Evolutionary conservation across 1,139 yeast species (phyloP), one percentile per base, ranked within the genome.

Genomic region (Diutina ranongensis): DNA sequence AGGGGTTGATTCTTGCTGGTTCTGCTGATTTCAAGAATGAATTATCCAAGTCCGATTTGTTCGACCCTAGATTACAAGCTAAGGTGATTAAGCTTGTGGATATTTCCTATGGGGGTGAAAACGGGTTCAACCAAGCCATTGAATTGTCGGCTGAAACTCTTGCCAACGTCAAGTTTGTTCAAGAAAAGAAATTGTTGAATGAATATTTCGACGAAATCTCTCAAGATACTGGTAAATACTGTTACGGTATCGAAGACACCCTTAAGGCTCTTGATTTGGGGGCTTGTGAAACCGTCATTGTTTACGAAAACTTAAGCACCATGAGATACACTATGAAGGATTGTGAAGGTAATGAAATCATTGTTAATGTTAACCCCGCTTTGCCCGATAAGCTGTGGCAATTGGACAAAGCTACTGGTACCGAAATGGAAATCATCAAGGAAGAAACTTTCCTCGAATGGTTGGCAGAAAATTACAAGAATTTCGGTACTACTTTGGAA

Each of bases 121-220:
- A 92, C 64, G 98, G 98, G 45, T 92, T 92, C 74, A 92, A 92
- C 71, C 98, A 92, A 71, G 98, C 98, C 46, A 92, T 92, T 59
- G 98, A 92, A 67, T 74, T 92, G 54, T 84, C 97, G 27, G 96
- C 97, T 40, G 98, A 92, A 71, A 85, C 98, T 21, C 76, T 92
- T 58, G 84, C 97, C 46, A 92, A 89, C 63, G 98, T 92, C 56
- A 92, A 92, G 67, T 92, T 92, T 62, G 94, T 92, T 50, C 98
- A 92, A 71, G 98, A 92, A 67, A 92, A 92, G 86, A 89, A 89
- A 71, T 79, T 92, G 57, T 81, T 92, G 63, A 84, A 86, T 52
- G 75, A 74, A 55, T 92, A 89, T 71, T 92, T 92, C 62, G 97
- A 92, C 62, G 97, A 92, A 70, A 92, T 92, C 56, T 85, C 97